phyloP scores from a whole-genome alignment of 2,329 filamentous ascomycete genomes.

The Alternaria novae-zelandiae region DNA sequence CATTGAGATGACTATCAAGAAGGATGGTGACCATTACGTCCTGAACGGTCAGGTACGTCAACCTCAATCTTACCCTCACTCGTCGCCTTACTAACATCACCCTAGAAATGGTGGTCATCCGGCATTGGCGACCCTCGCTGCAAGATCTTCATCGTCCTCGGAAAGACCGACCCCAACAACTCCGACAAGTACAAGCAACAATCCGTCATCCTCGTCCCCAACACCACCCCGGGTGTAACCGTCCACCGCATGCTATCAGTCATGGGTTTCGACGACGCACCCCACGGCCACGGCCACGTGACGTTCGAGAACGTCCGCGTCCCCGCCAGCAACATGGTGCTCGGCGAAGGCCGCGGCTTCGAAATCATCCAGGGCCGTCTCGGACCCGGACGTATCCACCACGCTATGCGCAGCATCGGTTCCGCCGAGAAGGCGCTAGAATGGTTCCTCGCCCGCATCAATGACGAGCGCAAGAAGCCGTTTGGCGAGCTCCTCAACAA shows the following conservation, averaged over 20 bases:
- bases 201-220: constrained; percentile 88
- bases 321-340: constrained; percentile 80
- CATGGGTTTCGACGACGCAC: constrained; percentile 97
- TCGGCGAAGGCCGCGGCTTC: constrained; percentile 92
- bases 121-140: constrained; percentile 93
- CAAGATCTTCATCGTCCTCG: constrained; percentile 95
- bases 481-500: constrained; percentile 87
- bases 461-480: constrained; percentile 87
- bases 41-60: constrained; percentile 78
- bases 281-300: constrained; percentile 95
- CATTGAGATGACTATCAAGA: constrained; percentile 81
- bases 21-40: constrained; percentile 86
- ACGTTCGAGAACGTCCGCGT: constrained; percentile 89
- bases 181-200: constrained; percentile 84
- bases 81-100: constrained; percentile 56
- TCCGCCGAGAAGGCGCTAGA: constrained; percentile 90
- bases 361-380: constrained; percentile 98
- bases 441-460: constrained; percentile 92
- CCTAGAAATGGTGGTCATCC: constrained; percentile 99
- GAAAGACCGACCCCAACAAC: constrained; percentile 82
- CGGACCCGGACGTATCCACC: constrained; percentile 94
- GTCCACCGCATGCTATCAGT: constrained; percentile 92
- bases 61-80: too few relatives aligned
- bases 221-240: constrained; percentile 81
- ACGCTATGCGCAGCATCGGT: constrained; percentile 95